Evolutionary conservation across 2,329 filamentous ascomycete genomes (phyloP).

Genomic region (Aspergillus sclerotialis): DNA sequence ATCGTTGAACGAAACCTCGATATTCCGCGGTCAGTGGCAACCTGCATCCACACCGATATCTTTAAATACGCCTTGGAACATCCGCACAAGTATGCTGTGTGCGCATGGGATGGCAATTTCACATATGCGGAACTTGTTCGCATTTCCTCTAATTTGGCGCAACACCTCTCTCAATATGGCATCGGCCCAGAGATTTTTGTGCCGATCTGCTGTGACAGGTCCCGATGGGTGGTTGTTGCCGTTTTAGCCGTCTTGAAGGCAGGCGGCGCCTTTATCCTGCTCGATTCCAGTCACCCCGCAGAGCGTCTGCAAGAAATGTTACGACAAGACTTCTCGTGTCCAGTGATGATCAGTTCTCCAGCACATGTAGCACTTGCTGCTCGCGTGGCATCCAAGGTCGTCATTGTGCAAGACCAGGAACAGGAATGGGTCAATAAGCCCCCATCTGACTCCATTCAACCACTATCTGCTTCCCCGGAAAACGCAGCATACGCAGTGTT

Average conservation of each 20-base stretch:
- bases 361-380: too few relatives aligned
- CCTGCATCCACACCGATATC: constrained; percentile 19
- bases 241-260: constrained; percentile 19
- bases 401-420: background rate
- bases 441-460: too few relatives aligned
- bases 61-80: constrained; percentile 30
- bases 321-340: background rate
- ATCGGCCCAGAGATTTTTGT: constrained; percentile 17
- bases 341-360: background rate
- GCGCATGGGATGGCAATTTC: constrained; percentile 22
- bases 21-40: too few relatives aligned
- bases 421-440: too few relatives aligned
- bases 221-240: constrained; percentile 14
- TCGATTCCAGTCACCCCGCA: constrained; percentile 14
- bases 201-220: constrained; percentile 20
- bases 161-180: constrained; percentile 21
- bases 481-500: constrained; percentile 10
- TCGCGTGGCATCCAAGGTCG: background rate
- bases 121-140: constrained; percentile 19
- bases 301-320: constrained; percentile 9
- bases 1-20: too few relatives aligned
- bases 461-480: background rate
- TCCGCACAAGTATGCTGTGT: too few relatives aligned
- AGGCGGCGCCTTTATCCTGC: constrained; percentile 17
- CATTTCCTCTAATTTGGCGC: constrained; percentile 23